These are phyloP conservation scores for Ustilago hordei DNA, from an alignment of 1,284 basidiomycete species.

Conservation along the genomic window DNA sequence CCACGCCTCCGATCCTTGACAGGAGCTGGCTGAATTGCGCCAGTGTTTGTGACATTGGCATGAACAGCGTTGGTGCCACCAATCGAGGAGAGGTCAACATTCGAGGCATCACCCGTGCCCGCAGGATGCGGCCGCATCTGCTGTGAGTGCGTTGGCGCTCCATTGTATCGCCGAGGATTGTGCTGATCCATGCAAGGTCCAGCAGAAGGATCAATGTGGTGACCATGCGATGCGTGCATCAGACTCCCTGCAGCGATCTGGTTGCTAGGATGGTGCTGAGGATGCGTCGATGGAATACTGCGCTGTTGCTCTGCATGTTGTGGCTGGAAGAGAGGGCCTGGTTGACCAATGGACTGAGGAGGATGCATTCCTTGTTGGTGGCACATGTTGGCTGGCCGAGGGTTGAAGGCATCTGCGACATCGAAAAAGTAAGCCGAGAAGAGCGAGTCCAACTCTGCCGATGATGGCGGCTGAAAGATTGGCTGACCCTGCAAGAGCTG, in stretches of 20 bases:
- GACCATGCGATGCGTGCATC: slow-evolving; percentile 3
- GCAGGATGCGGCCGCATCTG: background rate
- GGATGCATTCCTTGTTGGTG: slow-evolving; percentile 11
- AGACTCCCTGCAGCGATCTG: background rate
- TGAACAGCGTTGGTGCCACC: background rate
- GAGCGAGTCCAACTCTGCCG: slow-evolving; percentile 51
- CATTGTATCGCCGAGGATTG: background rate
- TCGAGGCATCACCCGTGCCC: background rate
- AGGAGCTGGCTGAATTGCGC: background rate
- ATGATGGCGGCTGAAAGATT: slow-evolving; percentile 47
- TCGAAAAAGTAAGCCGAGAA: slow-evolving; percentile 55
- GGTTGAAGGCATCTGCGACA: slow-evolving; percentile 34
- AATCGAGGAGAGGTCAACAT: background rate
- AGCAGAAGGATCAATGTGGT: background rate
- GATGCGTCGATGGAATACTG: background rate
- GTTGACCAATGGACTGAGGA: background rate
- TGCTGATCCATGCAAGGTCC: background rate
- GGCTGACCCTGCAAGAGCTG: slow-evolving; percentile 39
- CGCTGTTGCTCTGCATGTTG: slow-evolving; percentile 10
- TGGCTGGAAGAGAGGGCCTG: background rate
- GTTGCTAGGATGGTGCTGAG: background rate
- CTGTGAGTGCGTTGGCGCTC: background rate
- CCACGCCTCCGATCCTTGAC: background rate
- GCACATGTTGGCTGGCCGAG: slow-evolving; percentile 4
- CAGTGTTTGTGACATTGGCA: slow-evolving; percentile 1